Evolutionary conservation across 179 eudicot genomes (phyloP), one percentile per base, ranked within the genome.

Genomic region (Gypsophila paniculata): DNA sequence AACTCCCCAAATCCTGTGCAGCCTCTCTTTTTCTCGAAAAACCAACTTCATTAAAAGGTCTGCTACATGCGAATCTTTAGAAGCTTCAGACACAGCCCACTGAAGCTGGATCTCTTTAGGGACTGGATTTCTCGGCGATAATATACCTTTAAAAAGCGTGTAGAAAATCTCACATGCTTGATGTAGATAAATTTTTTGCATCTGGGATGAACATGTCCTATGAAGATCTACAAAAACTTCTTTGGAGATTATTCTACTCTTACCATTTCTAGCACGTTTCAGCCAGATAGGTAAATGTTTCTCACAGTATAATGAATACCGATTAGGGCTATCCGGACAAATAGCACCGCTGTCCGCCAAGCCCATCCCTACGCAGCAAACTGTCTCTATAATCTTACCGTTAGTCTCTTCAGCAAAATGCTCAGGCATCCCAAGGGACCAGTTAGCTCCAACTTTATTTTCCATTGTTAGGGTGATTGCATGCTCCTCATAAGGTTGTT

Each of bases 261-360:
- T 95, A 21, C 99, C 99, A 72, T 95, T 90, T 84, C 99, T 85
- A 36, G 99, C 99, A 58, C 99, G 99, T 83, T 92, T 95, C 51
- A 95, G 99, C 97, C 97, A 95, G 84, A 82, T 87, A 29, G 99
- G 99, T 74, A 95, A 61, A 77, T 95, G 99, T 51, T 90, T 87
- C 46, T 95, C 97, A 79, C 99, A 95, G 77, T 95, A 95, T 46
- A 95, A 64, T 0, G 86, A 84, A 72, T 88, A 86, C 46, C 84
- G 77, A 70, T 80, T 95, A 23, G 97, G 90, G 61, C 80, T 81
- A 71, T 92, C 97, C 19, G 15, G 72, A 78, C 99, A 95, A 62
- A 63, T 73, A 63, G 70, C 84, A 60, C 68, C 70, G 21, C 76
- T 84, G 53, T 80, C 87, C 26, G 81, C 77, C 71, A 79, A 49